These are phyloP conservation scores for Venturia nashicola DNA, from an alignment of 2,329 filamentous ascomycete genomes.

Conservation along the genomic window DNA sequence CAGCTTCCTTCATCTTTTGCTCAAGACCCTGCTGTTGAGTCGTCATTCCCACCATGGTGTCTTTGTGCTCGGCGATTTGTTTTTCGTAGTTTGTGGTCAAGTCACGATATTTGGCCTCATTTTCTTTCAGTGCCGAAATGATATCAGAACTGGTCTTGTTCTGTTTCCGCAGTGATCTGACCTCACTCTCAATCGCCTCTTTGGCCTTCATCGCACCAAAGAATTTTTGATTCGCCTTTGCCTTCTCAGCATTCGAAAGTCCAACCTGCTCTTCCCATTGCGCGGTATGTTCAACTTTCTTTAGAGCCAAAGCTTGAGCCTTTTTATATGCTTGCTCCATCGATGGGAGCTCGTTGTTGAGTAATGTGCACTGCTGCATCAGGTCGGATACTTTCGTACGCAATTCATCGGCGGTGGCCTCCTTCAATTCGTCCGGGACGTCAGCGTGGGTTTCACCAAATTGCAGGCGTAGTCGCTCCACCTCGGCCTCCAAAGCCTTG, in stretches of 20 bases:
- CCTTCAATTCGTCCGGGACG: background rate
- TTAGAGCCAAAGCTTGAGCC: conserved; percentile 71
- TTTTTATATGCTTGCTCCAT: conserved; percentile 89
- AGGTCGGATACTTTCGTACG: conserved; percentile 61
- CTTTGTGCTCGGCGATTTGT: conserved; percentile 71
- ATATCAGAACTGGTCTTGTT: conserved; percentile 88
- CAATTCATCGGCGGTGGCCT: conserved; percentile 52
- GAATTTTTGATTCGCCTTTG: conserved; percentile 95
- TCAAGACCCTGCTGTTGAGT: conserved; percentile 61
- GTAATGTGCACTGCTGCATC: conserved; percentile 66
- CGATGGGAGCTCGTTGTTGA: conserved; percentile 77
- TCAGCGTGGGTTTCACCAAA: conserved; percentile 29
- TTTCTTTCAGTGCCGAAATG: conserved; percentile 83
- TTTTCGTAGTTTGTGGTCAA: conserved; percentile 80
- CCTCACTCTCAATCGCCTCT: conserved; percentile 71
- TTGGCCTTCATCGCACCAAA: conserved; percentile 92
- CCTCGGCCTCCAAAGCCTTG: conserved; percentile 66
- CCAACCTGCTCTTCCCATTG: conserved; percentile 30
- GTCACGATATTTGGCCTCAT: conserved; percentile 64
- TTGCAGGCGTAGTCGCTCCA: conserved; percentile 54
- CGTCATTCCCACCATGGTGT: conserved; percentile 59
- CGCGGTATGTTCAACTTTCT: conserved; percentile 64
- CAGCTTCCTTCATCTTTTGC: conserved; percentile 45
- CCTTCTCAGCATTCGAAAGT: conserved; percentile 72
- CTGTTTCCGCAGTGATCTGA: conserved; percentile 66